Evolutionary conservation across 257 asterid genomes (phyloP), one percentile per base, ranked within the genome.

Genomic region (Primulina tabacum): DNA sequence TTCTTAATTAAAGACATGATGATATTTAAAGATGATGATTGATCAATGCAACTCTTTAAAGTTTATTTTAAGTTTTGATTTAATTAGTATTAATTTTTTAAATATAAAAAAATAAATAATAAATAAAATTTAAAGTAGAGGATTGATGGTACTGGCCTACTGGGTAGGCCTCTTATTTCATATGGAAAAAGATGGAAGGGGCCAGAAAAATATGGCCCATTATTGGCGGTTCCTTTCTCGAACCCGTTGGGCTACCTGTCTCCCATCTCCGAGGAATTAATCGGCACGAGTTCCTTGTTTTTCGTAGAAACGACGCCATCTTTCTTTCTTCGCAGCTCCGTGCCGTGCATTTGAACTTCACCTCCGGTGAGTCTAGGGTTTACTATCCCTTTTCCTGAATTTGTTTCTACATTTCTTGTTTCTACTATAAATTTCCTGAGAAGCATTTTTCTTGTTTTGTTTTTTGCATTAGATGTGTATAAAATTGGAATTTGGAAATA

Each of bases 231-330:
- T 0, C 18, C n/a, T 43, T 5, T 12, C 55, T 43, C 55, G n/a
- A 3, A 43, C 55, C 55, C 11, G 7, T 43, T 12, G 5, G 34
- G 7, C 34, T 32, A 3, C 6, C 18, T 16, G 14, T 14, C 53
- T 43, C n/a, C n/a, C n/a, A 43, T 14, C 55, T 43, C n/a, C n/a
- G 55, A 43, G n/a, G n/a, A 43, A 43, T 12, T 43, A 0, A 43
- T 43, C 55, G 55, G 69, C 69, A 20, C 43, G 26, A 62, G n/a
- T 56, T 57, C 53, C 16, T 4, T 17, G 20, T 68, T 64, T 75
- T 4, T 75, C 80, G 64, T 79, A n/a, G 28, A 33, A 53, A 71
- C 64, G 70, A 64, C 77, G 75, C 80, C 75, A 47, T 78, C 8
- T 60, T 21, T 21, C 74, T 38, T 21, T 26, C 65, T 75, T 35